These are phyloP conservation scores for Sindora glabra DNA, from an alignment of 306 rosid species.

Conservation along the genomic window DNA sequence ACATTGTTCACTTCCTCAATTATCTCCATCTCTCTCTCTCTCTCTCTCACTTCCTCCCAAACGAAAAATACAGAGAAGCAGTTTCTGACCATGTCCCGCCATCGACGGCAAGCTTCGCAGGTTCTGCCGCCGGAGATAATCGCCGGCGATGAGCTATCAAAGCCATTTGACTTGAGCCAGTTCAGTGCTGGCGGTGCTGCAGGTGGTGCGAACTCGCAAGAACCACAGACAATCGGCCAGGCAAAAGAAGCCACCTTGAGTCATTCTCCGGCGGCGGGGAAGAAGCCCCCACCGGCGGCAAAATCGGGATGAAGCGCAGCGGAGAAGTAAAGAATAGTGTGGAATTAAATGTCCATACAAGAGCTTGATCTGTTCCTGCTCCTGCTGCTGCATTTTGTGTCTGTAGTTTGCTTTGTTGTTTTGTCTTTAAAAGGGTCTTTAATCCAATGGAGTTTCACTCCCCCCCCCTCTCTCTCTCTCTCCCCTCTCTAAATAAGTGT, in stretches of 20 bases:
- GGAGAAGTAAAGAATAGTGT: not conserved
- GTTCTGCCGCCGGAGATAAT: conserved; percentile 18
- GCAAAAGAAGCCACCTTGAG: not conserved
- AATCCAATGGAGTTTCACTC: not conserved
- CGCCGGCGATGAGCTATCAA: conserved; percentile 10
- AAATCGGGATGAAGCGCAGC: not conserved
- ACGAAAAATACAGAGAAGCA: no score
- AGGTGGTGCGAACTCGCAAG: not conserved
- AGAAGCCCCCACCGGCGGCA: not conserved
- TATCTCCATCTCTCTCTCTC: not conserved
- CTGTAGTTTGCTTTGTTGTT: not conserved
- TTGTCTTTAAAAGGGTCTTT: not conserved
- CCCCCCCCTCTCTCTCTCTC: no score
- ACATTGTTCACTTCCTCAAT: not conserved
- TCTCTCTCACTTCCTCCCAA: no score
- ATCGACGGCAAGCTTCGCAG: conserved; percentile 30
- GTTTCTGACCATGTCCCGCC: conserved; percentile 32
- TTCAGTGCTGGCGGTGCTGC: not conserved
- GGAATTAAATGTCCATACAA: no score
- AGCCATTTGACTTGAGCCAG: conserved; percentile 8
- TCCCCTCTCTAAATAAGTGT: not conserved
- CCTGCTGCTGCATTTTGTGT: no score
- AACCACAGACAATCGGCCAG: not conserved
- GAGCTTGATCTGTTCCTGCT: no score
- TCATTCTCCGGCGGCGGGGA: conserved; percentile 1